Conservation (phyloP, 495 filamentous ascomycete genomes). For the Echria macrotheca region DNA sequence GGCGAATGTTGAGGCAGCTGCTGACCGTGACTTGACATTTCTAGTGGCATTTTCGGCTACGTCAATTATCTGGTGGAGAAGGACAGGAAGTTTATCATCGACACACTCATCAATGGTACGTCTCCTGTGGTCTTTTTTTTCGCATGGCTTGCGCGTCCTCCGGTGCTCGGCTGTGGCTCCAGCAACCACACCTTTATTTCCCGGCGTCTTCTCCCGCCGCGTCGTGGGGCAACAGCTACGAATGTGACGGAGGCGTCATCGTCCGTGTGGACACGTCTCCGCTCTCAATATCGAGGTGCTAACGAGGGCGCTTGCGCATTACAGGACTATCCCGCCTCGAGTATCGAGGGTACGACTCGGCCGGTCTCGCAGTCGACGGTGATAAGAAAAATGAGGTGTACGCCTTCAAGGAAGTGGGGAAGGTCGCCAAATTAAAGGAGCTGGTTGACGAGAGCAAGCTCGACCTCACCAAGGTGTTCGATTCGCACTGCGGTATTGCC, state of each 20-base stretch:
- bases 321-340: conserved; percentile 76
- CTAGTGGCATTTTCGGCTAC: conserved; percentile 97
- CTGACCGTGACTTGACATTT: too few species aligned
- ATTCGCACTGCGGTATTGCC: conserved; percentile 95
- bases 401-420: conserved; percentile 98
- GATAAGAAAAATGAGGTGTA: conserved; percentile 98
- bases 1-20: too few species aligned
- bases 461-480: conserved; percentile 86
- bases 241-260: conserved; percentile 1
- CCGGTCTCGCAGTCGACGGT: conserved; percentile 91
- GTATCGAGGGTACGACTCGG: conserved; percentile 96
- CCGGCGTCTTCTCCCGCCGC: conserved; percentile 10
- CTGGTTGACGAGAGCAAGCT: conserved; percentile 79
- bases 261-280: conserved; percentile 2
- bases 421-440: conserved; percentile 91
- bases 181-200: conserved; percentile 5
- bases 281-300: conserved; percentile 14
- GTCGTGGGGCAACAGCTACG: neutral
- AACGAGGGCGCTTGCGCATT: too few species aligned
- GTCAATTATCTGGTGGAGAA: conserved; percentile 91
- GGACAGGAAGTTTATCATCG: conserved; percentile 89
- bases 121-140: conserved; percentile 4
- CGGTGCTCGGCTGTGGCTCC: neutral
- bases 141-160: conserved; percentile 6
- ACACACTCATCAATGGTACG: conserved; percentile 89